Percentiles rank a stretch among this genome's conserved stretches.
Conservation (phyloP, 306 rosid species). For the Medicago lupulina region DNA sequence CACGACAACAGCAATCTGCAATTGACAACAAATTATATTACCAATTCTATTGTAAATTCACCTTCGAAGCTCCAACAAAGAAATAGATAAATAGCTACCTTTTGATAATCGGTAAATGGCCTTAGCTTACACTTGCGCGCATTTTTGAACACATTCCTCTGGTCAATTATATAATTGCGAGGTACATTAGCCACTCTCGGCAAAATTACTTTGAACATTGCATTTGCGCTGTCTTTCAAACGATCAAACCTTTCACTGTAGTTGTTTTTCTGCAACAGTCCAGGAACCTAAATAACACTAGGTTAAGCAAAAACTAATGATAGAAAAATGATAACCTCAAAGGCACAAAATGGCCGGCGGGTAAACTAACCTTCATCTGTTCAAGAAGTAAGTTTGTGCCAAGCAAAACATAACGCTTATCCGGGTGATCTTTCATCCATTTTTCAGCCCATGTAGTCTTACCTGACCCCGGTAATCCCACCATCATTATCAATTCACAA, state of each 20-base stretch:
- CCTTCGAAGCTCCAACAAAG: constrained; percentile 21
- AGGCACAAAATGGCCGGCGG: neutral
- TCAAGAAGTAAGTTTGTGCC: constrained; percentile 61
- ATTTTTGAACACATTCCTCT: constrained; percentile 66
- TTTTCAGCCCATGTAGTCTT: constrained; percentile 75
- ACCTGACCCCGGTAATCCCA: constrained; percentile 67
- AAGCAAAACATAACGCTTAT: constrained; percentile 64
- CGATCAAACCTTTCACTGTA: constrained; percentile 62
- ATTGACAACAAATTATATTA: constrained; percentile 8
- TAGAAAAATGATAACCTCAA: neutral
- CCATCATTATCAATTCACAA: constrained; percentile 71
- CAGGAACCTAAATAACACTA: constrained; percentile 53
- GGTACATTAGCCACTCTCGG: constrained; percentile 59
- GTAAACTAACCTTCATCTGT: constrained; percentile 65
- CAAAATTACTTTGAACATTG: constrained; percentile 52
- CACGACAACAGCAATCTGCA: constrained; percentile 65
- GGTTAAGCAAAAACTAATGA: constrained; percentile 11
- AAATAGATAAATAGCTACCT: constrained; percentile 45
- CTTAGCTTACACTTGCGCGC: constrained; percentile 64
- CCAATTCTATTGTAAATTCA: neutral
- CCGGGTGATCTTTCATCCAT: constrained; percentile 59
- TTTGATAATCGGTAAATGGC: constrained; percentile 54
- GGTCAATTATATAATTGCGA: constrained; percentile 67
- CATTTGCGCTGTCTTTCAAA: constrained; percentile 58
- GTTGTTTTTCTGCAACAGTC: constrained; percentile 51